Base-by-base conservation (phyloP, 1,139 yeast species). In the Zhuliangozyma blackwelliae region DNA sequence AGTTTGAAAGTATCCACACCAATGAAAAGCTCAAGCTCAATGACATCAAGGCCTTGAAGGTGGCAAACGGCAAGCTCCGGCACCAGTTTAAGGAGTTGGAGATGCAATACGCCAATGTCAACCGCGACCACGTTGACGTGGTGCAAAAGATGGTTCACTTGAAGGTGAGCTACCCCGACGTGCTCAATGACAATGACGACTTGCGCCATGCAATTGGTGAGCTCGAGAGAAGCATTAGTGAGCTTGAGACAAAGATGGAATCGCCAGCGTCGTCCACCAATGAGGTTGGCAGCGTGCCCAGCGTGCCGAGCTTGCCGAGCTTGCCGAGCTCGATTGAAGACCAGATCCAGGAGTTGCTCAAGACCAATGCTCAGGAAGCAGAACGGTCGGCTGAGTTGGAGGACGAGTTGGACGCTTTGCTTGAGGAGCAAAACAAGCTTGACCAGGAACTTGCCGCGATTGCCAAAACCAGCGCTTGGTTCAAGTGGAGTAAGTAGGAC, bases 11-110 rank as follows among this genome's bases (percentile, higher is more conserved):
- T 52, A 77, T 89, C 20, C 82, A 82, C 54, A 69, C 76, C 27
- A 60, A 77, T 23, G 96, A 90, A 52, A 71, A 70, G 20, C 80
- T 80, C 41, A 77, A 89, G 44, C 70, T 75, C 19, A 79, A 75
- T 32, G 95, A 89, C 50, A 77, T 87, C 36, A 89, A 83, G 42
- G 63, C 71, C 19, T 57, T 87, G 39, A 72, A 82, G 40, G 59
- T 74, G 5, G 69, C 77, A 40, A 92, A 90, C 58, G 87, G 89
- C 20, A 76, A 77, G 44, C 65, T 92, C 40, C 78, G 89, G 32
- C 77, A 79, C 46, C 84, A 84, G 47, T 84, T 90, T 41, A 76
- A 87, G 49, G 75, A 78, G 38, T 66, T 89, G 35, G 97, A 92
- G 58, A 69, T 79, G 23, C 75, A 80, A 29, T 82, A 82, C 49